Base-by-base conservation (phyloP, 164 flowering plant species). In the Dillenia turbinata region DNA sequence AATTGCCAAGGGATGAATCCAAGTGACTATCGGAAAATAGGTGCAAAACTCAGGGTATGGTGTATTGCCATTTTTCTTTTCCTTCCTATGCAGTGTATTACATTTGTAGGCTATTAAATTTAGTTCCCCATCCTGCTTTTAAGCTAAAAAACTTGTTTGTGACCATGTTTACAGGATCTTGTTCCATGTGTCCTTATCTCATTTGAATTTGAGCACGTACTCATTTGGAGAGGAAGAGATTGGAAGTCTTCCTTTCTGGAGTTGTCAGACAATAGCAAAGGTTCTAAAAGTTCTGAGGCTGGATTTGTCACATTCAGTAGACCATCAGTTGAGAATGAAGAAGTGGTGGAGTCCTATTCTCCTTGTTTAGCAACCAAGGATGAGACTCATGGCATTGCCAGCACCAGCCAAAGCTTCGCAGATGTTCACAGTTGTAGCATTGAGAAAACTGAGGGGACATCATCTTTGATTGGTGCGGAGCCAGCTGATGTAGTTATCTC, bases 181-280 rank as follows among this genome's bases (percentile, higher is more conserved):
- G 92, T 90, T 43, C 97, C 94, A 17, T 90, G 96, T 71, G 83
- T 93, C 58, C 71, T 90, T 13, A 69, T 93, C 66, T 88, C 98
- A 53, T 93, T 90, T 79, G 90, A 83, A 61, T 5, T 59, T 63
- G 95, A 89, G 70, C 92, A 87, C 77, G 84, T 93, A 59, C 88
- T 93, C 13, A 77, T 87, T 77, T 93, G 96, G 96, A 84, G 96
- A 74, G 97, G 98, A 63, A 73, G 67, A 49, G 78, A 89, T 13
- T 90, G 97, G 97, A 84, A 80, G 71, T 82, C 90, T 24, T 74
- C 87, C 19, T 44, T 85, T 44, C 58, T 66, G 45, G 73, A 67
- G 47, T 69, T 53, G 44, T 80, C 60, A 48, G 69, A 54, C 53
- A 64, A 43, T 57, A 11, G 6, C n/a, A 57, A 59, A 46, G 75